Conservation (phyloP, 1,284 basidiomycete species). For the Boletus semigastroideus region DNA sequence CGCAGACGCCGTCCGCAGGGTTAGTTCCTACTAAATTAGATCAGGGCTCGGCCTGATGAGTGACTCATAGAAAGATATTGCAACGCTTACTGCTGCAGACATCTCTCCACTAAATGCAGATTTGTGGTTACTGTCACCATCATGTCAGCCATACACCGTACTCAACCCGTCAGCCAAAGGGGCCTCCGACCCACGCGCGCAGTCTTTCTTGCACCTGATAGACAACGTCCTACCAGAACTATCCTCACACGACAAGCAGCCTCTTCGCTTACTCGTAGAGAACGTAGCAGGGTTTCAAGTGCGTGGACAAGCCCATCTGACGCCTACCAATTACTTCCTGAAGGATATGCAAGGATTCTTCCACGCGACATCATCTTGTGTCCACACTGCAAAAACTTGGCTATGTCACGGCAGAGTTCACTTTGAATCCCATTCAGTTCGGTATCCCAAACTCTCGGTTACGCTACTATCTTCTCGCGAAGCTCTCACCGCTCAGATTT, state of each 20-base stretch:
- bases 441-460: conserved; percentile 76
- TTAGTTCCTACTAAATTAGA: conserved; percentile 27
- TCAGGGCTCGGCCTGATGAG: conserved; percentile 1
- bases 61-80: conserved; percentile 59
- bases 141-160: conserved; percentile 80
- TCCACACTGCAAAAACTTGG: conserved; percentile 48
- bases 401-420: conserved; percentile 60
- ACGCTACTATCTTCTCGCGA: conserved; percentile 77
- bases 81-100: conserved; percentile 46
- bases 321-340: background rate
- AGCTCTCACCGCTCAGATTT: conserved; percentile 42
- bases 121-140: conserved; percentile 74
- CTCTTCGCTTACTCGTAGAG: conserved; percentile 63
- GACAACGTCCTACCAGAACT: conserved; percentile 64
- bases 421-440: conserved; percentile 73
- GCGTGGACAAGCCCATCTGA: conserved; percentile 17
- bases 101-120: conserved; percentile 49
- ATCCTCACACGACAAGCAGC: conserved; percentile 42
- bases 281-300: conserved; percentile 84
- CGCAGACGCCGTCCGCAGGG: conserved; percentile 47
- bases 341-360: conserved; percentile 52
- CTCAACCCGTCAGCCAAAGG: conserved; percentile 71
- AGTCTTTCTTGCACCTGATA: conserved; percentile 70
- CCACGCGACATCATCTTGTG: conserved; percentile 54
- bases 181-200: conserved; percentile 66